phyloP scores from a whole-genome alignment of 176 grass and related monocot genomes.

The Phragmites australis region DNA sequence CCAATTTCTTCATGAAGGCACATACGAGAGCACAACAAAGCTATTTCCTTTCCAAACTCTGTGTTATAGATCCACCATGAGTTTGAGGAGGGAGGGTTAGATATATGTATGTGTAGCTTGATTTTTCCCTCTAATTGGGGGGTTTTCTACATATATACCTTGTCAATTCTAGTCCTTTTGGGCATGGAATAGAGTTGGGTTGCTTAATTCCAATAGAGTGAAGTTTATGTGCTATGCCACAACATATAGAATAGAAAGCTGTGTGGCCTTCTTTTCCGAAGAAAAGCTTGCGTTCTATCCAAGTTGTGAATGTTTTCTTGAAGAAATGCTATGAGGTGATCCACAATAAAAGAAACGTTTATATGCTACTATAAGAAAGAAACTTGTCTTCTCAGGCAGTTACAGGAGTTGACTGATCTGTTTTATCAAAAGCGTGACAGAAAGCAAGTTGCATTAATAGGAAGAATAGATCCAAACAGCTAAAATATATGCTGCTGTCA shows the following conservation, averaged over 20 bases:
- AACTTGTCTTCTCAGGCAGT: conserved; percentile 65
- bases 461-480: conserved; percentile 49
- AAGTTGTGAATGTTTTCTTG: conserved; percentile 37
- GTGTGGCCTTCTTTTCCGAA: not conserved
- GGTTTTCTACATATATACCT: too few species aligned
- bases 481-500: conserved; percentile 45
- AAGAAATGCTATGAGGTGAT: conserved; percentile 33
- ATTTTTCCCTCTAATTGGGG: too few species aligned
- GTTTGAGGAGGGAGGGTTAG: too few species aligned
- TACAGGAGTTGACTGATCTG: conserved; percentile 59
- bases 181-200: too few species aligned
- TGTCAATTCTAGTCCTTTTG: too few species aligned
- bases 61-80: too few species aligned
- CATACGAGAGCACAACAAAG: too few species aligned
- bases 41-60: too few species aligned
- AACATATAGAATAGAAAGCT: not conserved
- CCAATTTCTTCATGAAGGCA: too few species aligned
- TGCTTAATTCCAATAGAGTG: too few species aligned
- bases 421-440: conserved; percentile 47
- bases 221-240: not conserved
- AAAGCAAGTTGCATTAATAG: conserved; percentile 56
- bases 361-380: conserved; percentile 46
- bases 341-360: conserved; percentile 44
- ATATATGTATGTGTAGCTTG: too few species aligned
- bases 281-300: conserved; percentile 40